phyloP scores from a whole-genome alignment of 768 basidiomycete genomes.

The Paxillus involutus region DNA sequence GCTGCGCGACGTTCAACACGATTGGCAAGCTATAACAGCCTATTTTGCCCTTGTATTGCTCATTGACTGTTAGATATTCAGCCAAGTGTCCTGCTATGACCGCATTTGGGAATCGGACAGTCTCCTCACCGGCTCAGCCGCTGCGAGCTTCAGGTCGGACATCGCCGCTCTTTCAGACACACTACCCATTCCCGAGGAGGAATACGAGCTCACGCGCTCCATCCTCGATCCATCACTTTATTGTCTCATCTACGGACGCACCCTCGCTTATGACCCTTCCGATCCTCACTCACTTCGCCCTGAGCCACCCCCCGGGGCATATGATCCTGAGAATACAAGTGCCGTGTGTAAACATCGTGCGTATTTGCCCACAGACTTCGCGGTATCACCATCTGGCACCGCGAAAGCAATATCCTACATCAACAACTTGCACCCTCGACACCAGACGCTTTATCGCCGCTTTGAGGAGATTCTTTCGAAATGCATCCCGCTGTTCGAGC shows the following conservation, averaged over 20 bases:
- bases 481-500: slow-evolving; percentile 52
- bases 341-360: slow-evolving; percentile 40
- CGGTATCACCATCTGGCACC: slow-evolving; percentile 30
- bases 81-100: slow-evolving; percentile 57
- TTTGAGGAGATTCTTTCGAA: slow-evolving; percentile 34
- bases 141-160: slow-evolving; percentile 17
- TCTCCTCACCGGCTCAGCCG: slow-evolving; percentile 17
- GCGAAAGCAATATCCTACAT: slow-evolving; percentile 48
- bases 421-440: slow-evolving; percentile 47
- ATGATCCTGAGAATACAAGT: slow-evolving; percentile 32
- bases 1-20: slow-evolving; percentile 36
- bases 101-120: slow-evolving; percentile 49
- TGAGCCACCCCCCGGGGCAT: slow-evolving; percentile 25
- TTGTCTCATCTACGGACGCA: slow-evolving; percentile 40
- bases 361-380: slow-evolving; percentile 45
- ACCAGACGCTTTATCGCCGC: slow-evolving; percentile 30
- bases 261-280: slow-evolving; percentile 33
- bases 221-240: slow-evolving; percentile 43
- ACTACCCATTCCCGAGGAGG: slow-evolving; percentile 3
- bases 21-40: slow-evolving; percentile 34
- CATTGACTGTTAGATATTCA: slow-evolving; percentile 14
- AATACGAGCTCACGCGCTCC: slow-evolving; percentile 21
- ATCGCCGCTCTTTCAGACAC: slow-evolving; percentile 23
- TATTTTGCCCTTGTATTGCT: neutral
- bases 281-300: slow-evolving; percentile 18